Percentiles rank a stretch among this genome's conserved stretches.
Evolutionary conservation across 768 basidiomycete genomes (phyloP).

Genomic region (Boletus pseudopeckii): DNA sequence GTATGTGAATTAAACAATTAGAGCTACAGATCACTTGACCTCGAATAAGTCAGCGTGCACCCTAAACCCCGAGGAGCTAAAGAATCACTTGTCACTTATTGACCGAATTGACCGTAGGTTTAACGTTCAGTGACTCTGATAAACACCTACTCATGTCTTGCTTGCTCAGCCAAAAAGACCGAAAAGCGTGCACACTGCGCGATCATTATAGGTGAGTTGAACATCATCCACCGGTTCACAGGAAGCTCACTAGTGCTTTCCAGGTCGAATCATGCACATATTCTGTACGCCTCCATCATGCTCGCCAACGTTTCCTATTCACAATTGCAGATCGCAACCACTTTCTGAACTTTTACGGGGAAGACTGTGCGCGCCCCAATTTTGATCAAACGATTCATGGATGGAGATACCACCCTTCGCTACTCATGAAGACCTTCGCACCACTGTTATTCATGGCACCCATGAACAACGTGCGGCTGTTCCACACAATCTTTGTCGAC

Average conservation of each 20-base stretch:
- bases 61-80: conserved; percentile 4
- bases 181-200: conserved; percentile 14
- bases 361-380: conserved; percentile 41
- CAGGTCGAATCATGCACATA: conserved; percentile 31
- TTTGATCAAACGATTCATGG: conserved; percentile 32
- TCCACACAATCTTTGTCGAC: conserved; percentile 54
- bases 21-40: too few relatives aligned
- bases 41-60: too few relatives aligned
- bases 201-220: conserved; percentile 19
- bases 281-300: conserved; percentile 21
- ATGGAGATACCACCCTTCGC: conserved; percentile 30
- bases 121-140: not conserved
- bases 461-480: conserved; percentile 39
- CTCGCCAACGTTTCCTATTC: not conserved
- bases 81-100: conserved; percentile 23
- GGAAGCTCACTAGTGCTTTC: conserved; percentile 3
- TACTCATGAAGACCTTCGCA: conserved; percentile 36
- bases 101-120: conserved; percentile 24
- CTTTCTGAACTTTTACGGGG: conserved; percentile 43
- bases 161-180: conserved; percentile 11
- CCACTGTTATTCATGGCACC: conserved; percentile 51
- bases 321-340: conserved; percentile 28
- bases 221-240: not conserved
- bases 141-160: not conserved
- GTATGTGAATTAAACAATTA: too few relatives aligned